These are phyloP conservation scores for Fistulina hepatica DNA, from an alignment of 1,284 basidiomycete species.

Conservation along the genomic window DNA sequence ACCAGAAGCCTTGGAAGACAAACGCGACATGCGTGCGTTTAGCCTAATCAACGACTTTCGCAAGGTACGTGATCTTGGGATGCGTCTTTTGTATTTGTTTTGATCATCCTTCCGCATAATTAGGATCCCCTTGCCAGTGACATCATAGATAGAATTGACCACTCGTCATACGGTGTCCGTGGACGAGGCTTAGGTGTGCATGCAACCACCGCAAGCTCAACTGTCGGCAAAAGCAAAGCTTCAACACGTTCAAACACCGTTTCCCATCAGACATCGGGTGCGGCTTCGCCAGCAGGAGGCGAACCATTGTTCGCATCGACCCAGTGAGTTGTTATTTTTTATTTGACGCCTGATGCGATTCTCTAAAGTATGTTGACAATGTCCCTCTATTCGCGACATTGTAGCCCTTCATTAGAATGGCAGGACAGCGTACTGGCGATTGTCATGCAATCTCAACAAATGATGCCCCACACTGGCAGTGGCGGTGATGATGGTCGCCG, in stretches of 20 bases:
- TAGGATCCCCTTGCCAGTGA: constrained; percentile 64
- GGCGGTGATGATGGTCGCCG: too few relatives aligned
- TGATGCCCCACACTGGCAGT: too few relatives aligned
- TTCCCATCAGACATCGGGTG: constrained; percentile 8
- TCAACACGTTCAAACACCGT: constrained; percentile 10
- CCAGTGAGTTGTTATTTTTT: constrained; percentile 1
- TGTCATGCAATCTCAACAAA: too few relatives aligned
- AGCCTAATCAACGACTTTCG: constrained; percentile 47
- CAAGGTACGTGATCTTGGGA: constrained; percentile 25
- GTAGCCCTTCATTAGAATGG: constrained; percentile 71
- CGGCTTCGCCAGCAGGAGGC: constrained; percentile 12
- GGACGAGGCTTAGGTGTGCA: too few relatives aligned
- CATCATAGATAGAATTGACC: constrained; percentile 66
- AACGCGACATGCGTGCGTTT: constrained; percentile 50
- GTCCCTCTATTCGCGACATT: too few relatives aligned
- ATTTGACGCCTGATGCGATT: too few relatives aligned
- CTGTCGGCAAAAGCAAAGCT: constrained; percentile 28
- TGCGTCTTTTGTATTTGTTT: constrained; percentile 6
- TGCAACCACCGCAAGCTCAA: too few relatives aligned
- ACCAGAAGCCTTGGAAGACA: neutral
- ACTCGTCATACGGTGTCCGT: constrained; percentile 63
- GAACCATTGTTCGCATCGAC: too few relatives aligned
- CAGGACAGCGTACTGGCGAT: constrained; percentile 61
- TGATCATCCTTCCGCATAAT: constrained; percentile 2
- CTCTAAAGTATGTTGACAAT: too few relatives aligned